phyloP scores from a whole-genome alignment of 225 moss, liverwort and hornwort genomes.

The Ulota crispa region DNA sequence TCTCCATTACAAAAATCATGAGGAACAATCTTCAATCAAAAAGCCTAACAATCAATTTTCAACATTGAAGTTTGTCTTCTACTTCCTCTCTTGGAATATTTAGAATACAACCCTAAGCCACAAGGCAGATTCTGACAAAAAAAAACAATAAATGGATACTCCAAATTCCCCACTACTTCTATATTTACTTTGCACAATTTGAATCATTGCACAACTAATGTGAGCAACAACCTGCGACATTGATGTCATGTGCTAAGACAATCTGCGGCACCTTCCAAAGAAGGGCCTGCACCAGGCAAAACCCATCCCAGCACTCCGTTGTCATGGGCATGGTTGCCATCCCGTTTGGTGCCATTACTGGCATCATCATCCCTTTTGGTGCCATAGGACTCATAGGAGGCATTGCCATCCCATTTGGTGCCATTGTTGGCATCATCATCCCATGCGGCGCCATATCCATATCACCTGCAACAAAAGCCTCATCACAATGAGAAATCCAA shows the following conservation, averaged over 20 bases:
- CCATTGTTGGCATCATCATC: not conserved
- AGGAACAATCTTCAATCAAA: no score
- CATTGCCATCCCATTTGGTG: not conserved
- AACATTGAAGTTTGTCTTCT: no score
- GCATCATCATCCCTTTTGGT: not conserved
- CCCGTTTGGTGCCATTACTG: not conserved
- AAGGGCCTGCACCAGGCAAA: conserved; percentile 68
- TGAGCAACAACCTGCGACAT: conserved; percentile 41
- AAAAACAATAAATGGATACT: not conserved
- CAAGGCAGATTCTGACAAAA: not conserved
- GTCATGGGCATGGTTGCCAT: not conserved
- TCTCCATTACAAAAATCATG: not conserved
- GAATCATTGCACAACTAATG: not conserved
- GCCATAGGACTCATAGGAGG: not conserved
- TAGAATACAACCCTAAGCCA: not conserved
- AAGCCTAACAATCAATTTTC: no score
- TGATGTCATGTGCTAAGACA: conserved; percentile 50
- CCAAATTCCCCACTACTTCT: accelerated
- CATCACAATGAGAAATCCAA: not conserved
- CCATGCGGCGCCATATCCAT: not conserved
- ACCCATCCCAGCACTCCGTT: conserved; percentile 37
- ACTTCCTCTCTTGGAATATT: no score
- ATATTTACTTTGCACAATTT: not conserved
- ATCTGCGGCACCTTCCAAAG: conserved; percentile 56
- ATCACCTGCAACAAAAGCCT: not conserved